These are phyloP conservation scores for Basidiobolus meristosporus DNA, from an alignment of 371 early-diverging fungal species.

Conservation along the genomic window DNA sequence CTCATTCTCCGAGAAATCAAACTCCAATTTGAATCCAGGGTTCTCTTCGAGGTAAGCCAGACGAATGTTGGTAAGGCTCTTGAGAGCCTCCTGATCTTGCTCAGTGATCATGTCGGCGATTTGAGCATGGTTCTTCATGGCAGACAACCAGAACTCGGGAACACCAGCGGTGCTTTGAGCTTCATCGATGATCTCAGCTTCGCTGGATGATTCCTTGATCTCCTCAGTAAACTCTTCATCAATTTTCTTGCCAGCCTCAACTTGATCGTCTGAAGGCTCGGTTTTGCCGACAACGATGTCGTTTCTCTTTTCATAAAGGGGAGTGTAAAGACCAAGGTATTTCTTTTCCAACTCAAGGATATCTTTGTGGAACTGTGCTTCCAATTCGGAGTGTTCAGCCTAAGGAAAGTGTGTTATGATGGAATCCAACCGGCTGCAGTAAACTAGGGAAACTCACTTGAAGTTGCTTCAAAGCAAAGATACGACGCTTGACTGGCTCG, in stretches of 20 bases:
- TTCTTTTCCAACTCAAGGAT: slow-evolving; percentile 84
- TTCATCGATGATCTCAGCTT: slow-evolving; percentile 7
- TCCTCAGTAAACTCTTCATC: slow-evolving; percentile 30
- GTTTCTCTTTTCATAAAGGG: slow-evolving; percentile 58
- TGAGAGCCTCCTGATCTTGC: slow-evolving; percentile 68
- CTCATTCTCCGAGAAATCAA: slow-evolving; percentile 71
- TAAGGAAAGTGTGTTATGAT: slow-evolving; percentile 28
- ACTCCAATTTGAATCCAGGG: slow-evolving; percentile 85
- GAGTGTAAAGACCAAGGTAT: slow-evolving; percentile 59
- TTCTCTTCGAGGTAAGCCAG: slow-evolving; percentile 59
- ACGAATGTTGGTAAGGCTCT: slow-evolving; percentile 68
- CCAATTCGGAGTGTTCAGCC: slow-evolving; percentile 57
- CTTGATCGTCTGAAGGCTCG: slow-evolving; percentile 80
- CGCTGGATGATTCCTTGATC: slow-evolving; percentile 13
- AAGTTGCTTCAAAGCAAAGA: slow-evolving; percentile 49
- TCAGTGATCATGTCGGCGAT: slow-evolving; percentile 70
- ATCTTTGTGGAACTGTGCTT: slow-evolving; percentile 72
- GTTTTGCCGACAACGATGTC: slow-evolving; percentile 45
- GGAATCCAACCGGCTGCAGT: neutral
- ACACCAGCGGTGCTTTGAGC: slow-evolving; percentile 20
- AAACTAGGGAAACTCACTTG: slow-evolving; percentile 1
- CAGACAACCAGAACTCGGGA: slow-evolving; percentile 88
- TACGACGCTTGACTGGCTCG: slow-evolving; percentile 49
- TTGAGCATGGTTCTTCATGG: slow-evolving; percentile 64
- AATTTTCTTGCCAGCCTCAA: slow-evolving; percentile 31